Evolutionary conservation across 2,329 filamentous ascomycete genomes (phyloP).

Genomic region (Sphaerostilbella broomeana): DNA sequence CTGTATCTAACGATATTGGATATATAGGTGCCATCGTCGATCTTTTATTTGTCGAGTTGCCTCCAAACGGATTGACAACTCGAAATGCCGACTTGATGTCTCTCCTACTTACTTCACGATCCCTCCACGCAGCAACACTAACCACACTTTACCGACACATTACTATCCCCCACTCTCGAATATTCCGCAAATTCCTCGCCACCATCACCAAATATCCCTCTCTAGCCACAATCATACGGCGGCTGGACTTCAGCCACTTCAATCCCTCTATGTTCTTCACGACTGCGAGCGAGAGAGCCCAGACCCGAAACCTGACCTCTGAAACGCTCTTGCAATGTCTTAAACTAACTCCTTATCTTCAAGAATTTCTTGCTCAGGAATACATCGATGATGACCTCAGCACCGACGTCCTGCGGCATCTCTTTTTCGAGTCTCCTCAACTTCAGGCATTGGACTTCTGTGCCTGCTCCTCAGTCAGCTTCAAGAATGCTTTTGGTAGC

Average conservation of each 20-base stretch:
- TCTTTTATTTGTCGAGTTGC: slow-evolving; percentile 65
- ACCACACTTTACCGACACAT: slow-evolving; percentile 72
- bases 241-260: slow-evolving; percentile 80
- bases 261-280: slow-evolving; percentile 72
- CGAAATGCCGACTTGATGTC: slow-evolving; percentile 75
- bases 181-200: slow-evolving; percentile 73
- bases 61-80: slow-evolving; percentile 62
- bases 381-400: slow-evolving; percentile 72
- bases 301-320: slow-evolving; percentile 69
- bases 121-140: slow-evolving; percentile 65
- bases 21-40: slow-evolving; percentile 63
- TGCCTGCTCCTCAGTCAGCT: slow-evolving; percentile 61
- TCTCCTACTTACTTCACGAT: slow-evolving; percentile 67
- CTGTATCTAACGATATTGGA: background rate
- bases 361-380: slow-evolving; percentile 74
- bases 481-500: slow-evolving; percentile 58
- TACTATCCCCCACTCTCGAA: slow-evolving; percentile 74
- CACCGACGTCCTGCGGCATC: slow-evolving; percentile 59
- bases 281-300: slow-evolving; percentile 65
- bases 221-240: slow-evolving; percentile 68
- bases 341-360: slow-evolving; percentile 63
- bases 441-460: slow-evolving; percentile 70
- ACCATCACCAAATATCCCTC: slow-evolving; percentile 61
- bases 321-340: slow-evolving; percentile 67
- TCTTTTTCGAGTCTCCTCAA: slow-evolving; percentile 59